Percentiles rank a stretch among this genome's conserved stretches.
These are phyloP conservation scores for Betula pendula DNA, from an alignment of 306 rosid genomes.

Conservation along the genomic window DNA sequence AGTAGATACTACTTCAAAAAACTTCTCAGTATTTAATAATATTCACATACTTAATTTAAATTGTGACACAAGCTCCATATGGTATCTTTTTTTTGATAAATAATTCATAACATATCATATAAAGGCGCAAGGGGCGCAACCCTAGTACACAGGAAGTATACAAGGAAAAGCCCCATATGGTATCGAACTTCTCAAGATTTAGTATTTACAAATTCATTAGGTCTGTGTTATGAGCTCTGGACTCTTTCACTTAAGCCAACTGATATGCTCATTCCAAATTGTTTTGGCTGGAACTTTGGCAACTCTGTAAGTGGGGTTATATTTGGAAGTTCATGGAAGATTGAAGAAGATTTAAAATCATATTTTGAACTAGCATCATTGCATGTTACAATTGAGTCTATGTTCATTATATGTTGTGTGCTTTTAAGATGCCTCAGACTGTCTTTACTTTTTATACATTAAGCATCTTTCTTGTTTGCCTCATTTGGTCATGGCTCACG, in stretches of 20 bases:
- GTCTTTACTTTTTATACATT: slow-evolving; percentile 12
- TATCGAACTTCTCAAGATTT: slow-evolving; percentile 1
- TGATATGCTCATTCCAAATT: not conserved
- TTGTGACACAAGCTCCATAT: not conserved
- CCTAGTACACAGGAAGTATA: no score
- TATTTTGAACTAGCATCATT: not conserved
- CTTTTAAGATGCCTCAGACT: slow-evolving; percentile 7
- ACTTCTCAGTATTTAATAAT: not conserved
- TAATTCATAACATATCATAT: no score
- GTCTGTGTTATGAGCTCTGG: not conserved
- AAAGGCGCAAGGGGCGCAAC: no score
- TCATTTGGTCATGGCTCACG: slow-evolving; percentile 17
- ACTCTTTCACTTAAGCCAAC: not conserved
- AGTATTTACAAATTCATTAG: not conserved
- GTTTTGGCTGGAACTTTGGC: not conserved
- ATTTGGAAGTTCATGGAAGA: not conserved
- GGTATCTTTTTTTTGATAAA: no score
- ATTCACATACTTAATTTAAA: not conserved
- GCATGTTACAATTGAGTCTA: not conserved
- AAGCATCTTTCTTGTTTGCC: not conserved
- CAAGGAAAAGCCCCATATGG: not conserved
- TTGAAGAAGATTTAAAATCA: not conserved
- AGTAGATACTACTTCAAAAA: not conserved
- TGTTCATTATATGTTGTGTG: not conserved
- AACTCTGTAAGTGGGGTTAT: not conserved